Evolutionary conservation across 768 basidiomycete species (phyloP).

Genomic region (Agaricus blazei): DNA sequence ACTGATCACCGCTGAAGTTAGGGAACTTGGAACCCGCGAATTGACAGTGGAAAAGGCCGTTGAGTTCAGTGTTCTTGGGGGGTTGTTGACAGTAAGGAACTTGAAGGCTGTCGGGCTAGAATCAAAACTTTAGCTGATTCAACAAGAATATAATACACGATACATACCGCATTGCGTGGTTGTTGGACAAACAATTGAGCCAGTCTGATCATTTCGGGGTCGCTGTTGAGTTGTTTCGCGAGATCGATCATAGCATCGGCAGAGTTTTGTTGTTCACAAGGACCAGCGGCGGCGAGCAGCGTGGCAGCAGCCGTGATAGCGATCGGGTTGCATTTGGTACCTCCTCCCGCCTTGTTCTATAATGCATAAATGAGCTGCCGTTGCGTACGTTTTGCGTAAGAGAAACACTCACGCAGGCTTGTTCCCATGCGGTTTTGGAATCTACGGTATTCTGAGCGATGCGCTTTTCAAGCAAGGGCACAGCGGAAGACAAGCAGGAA

Average conservation of each 20-base stretch:
- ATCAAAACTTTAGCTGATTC: constrained; percentile 5
- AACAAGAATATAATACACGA: constrained; percentile 2
- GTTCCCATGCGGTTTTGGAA: constrained; percentile 44
- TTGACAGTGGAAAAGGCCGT: constrained; percentile 52
- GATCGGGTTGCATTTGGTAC: constrained; percentile 48
- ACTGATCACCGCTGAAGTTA: constrained; percentile 34
- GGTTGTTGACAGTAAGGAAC: constrained; percentile 47
- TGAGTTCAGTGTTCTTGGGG: constrained; percentile 42
- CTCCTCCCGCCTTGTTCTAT: constrained; percentile 53
- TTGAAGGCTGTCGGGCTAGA: constrained; percentile 40
- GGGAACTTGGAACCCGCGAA: constrained; percentile 37
- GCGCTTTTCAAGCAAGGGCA: constrained; percentile 36
- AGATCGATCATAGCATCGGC: constrained; percentile 51
- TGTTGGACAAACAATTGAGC: constrained; percentile 47
- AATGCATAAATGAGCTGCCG: not conserved
- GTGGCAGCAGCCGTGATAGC: constrained; percentile 52
- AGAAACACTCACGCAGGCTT: constrained; percentile 42
- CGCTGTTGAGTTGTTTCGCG: constrained; percentile 30
- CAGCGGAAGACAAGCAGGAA: constrained; percentile 22
- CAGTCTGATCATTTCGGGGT: constrained; percentile 38
- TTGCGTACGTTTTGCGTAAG: not conserved
- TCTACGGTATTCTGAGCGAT: constrained; percentile 45
- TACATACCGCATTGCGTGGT: constrained; percentile 44
- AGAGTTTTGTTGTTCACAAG: constrained; percentile 52
- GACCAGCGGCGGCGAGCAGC: constrained; percentile 51